phyloP scores from a whole-genome alignment of 2,329 filamentous ascomycete species.

The Teratosphaeria pseudoeucalypti region DNA sequence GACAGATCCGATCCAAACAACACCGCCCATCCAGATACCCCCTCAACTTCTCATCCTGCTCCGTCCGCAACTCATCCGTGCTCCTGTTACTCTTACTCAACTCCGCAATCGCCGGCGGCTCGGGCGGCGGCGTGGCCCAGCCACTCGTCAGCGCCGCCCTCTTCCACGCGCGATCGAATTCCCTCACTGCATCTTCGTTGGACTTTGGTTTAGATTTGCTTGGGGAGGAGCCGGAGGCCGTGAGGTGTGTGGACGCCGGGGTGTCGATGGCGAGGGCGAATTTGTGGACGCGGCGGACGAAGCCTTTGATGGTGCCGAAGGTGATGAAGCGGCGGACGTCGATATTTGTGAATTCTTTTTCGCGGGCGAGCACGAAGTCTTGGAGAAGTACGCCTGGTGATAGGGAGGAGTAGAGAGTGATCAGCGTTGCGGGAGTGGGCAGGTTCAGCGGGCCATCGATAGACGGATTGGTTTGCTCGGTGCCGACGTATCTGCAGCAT shows the following conservation, averaged over 20 bases:
- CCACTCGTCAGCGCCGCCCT: constrained; percentile 23
- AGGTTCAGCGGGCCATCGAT: not conserved
- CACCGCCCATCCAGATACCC: constrained; percentile 65
- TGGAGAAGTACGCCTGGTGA: constrained; percentile 73
- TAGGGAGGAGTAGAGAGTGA: constrained; percentile 78
- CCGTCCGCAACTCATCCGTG: constrained; percentile 8
- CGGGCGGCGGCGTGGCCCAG: constrained; percentile 21
- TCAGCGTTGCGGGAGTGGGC: constrained; percentile 36
- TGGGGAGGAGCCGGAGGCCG: constrained; percentile 4
- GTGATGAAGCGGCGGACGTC: constrained; percentile 88
- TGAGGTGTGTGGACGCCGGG: constrained; percentile 3
- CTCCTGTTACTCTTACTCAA: constrained; percentile 23
- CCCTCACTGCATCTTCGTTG: constrained; percentile 10
- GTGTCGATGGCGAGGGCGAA: constrained; percentile 54
- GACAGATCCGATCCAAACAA: constrained; percentile 73
- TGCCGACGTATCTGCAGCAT: constrained; percentile 73
- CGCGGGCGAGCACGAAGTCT: constrained; percentile 73
- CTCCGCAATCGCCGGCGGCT: constrained; percentile 14
- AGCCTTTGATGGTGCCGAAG: constrained; percentile 91
- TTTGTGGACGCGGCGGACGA: constrained; percentile 85
- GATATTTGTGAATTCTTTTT: constrained; percentile 61
- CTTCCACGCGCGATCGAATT: constrained; percentile 24
- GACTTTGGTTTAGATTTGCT: constrained; percentile 10
- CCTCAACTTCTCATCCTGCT: constrained; percentile 42
- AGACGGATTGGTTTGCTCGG: constrained; percentile 7